Conservation (phyloP, 1,284 basidiomycete species). For the Flammula alnicola region DNA sequence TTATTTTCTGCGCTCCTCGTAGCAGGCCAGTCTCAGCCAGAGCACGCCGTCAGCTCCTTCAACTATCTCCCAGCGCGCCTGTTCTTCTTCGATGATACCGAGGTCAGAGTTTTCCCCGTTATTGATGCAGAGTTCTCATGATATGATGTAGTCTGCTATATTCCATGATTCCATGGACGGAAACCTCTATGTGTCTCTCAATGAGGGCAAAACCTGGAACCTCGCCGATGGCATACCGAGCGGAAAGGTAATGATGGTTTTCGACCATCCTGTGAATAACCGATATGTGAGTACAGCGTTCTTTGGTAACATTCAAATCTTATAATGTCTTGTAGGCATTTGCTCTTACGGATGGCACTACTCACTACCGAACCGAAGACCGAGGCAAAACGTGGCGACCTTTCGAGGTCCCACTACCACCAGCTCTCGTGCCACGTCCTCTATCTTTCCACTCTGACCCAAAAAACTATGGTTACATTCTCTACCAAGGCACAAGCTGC, state of each 20-base stretch:
- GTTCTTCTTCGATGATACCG: constrained; percentile 93
- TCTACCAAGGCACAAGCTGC: constrained; percentile 86
- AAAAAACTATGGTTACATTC: constrained; percentile 70
- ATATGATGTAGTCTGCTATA: constrained; percentile 65
- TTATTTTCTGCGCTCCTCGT: constrained; percentile 20
- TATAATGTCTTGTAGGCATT: constrained; percentile 68
- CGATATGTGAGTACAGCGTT: constrained; percentile 57
- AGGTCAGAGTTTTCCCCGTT: constrained; percentile 48
- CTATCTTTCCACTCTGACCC: constrained; percentile 85
- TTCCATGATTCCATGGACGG: constrained; percentile 81
- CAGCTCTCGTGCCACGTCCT: constrained; percentile 64
- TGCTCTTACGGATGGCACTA: constrained; percentile 71
- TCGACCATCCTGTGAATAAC: constrained; percentile 89
- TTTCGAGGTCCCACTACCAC: constrained; percentile 71
- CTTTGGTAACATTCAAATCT: not conserved
- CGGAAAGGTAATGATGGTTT: constrained; percentile 72
- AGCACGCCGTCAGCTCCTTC: constrained; percentile 54
- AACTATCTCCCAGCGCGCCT: constrained; percentile 80
- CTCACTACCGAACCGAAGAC: constrained; percentile 86
- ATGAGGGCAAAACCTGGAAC: constrained; percentile 90
- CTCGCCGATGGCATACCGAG: constrained; percentile 64
- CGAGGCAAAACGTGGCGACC: constrained; percentile 84
- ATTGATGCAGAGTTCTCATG: not conserved
- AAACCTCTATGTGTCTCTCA: constrained; percentile 78
- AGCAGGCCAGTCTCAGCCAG: constrained; percentile 29